These are phyloP conservation scores for Centella asiatica DNA, from an alignment of 129 eudicot species.

Conservation along the genomic window DNA sequence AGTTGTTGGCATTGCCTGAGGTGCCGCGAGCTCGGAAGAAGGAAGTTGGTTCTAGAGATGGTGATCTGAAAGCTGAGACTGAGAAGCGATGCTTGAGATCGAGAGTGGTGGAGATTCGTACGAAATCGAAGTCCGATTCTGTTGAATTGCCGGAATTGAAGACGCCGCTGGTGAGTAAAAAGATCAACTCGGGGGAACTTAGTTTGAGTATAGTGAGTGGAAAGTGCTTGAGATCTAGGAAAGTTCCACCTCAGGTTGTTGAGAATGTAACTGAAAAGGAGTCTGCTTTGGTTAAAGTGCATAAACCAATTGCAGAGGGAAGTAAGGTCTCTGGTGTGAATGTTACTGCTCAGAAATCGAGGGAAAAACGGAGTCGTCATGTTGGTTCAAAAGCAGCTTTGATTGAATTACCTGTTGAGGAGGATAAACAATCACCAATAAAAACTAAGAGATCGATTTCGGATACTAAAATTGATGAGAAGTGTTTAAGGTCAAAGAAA, in stretches of 20 bases:
- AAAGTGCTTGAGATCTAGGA: conserved; percentile 6
- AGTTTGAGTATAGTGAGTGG: conserved; percentile 1
- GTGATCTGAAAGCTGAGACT: neutral
- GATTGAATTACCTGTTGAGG: neutral
- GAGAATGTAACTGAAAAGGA: neutral
- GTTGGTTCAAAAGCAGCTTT: neutral
- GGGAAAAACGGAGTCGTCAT: neutral
- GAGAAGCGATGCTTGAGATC: conserved; percentile 14
- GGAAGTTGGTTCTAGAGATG: neutral
- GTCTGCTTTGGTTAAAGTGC: conserved; percentile 4
- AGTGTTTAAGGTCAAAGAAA: conserved; percentile 10
- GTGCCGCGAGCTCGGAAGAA: conserved; percentile 2
- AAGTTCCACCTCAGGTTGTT: neutral
- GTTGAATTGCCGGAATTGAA: neutral
- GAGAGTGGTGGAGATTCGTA: neutral
- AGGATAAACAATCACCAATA: neutral
- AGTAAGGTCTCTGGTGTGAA: conserved; percentile 7
- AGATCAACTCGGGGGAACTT: neutral
- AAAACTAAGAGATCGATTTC: neutral
- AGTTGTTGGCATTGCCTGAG: conserved; percentile 17
- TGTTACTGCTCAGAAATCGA: neutral
- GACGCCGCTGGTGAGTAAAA: neutral
- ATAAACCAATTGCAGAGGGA: neutral
- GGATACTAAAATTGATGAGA: conserved; percentile 3
- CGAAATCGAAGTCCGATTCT: neutral